Evolutionary conservation across 1,284 basidiomycete genomes (phyloP), one percentile per base, ranked within the genome.

Genomic region (Cyathus olla): DNA sequence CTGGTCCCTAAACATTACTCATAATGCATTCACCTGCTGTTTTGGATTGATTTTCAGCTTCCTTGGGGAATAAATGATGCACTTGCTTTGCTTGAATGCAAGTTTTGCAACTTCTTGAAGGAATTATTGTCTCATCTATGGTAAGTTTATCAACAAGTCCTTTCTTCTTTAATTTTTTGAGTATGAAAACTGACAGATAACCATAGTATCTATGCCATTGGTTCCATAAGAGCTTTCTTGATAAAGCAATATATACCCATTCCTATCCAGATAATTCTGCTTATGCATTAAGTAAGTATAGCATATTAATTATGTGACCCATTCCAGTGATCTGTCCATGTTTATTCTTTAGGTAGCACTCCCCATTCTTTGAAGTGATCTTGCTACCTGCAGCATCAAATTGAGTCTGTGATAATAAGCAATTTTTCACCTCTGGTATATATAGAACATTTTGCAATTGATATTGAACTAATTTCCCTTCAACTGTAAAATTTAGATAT

Each of bases 161-260:
- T 19, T 68, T 54, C 21, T 21, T 26, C 27, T 60, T 48, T 21
- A 69, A 52, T 13, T 48, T 42, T 39, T 72, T 50, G 0, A 70
- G 21, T 46, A 62, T 49, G 2, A 54, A 29, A 6, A 70, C 62
- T 0, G 63, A 55, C 22, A 73, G 49, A 27, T 72, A 68, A 10
- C 71, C 67, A 49, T 52, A 72, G 13, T 35, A 42, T 19, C 48
- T 47, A 31, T 73, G 71, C 67, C 66, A 70, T 44, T 67, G 19
- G 39, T 71, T 63, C 70, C 70, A 72, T 3, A 61, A 50, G 5
- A 57, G 37, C n/a, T 46, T 57, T 8, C 28, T 35, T 13, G 60
- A 51, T n/a, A 56, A 27, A 13, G 64, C 63, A 40, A 58, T 29
- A 22, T 66, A 59, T 21, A 61, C 54, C 11, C 31, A 51, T 35